Base-by-base conservation (phyloP, 805 yeast genomes). In the Candida awuae region DNA sequence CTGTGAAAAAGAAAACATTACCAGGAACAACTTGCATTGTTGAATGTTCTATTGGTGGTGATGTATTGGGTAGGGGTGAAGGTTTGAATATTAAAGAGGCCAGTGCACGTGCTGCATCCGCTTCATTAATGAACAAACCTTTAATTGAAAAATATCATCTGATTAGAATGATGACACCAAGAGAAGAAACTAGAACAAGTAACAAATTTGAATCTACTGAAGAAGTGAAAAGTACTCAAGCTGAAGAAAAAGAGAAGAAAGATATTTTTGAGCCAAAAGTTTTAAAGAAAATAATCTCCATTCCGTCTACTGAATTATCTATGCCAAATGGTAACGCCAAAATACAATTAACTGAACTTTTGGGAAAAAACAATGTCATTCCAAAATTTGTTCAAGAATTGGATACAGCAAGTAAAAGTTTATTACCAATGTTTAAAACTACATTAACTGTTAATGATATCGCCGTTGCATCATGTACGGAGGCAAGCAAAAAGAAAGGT, bases 61-160 rank as follows among this genome's bases (percentile, higher is more conserved):
- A 79, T 16, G 64, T 74, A 4, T 63, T 90, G 18, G 95, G 95
- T 0, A 60, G 58, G 4, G 97, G 96, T 4, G 63, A 59, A 6
- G 97, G 84, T 2, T 67, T 71, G 18, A 80, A 75, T 45, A 64
- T 68, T 4, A 84, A 82, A 55, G 80, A 76, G 21, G 97, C 97
- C 0, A 92, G 95, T 0, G 58, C 75, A 17, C 66, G 80, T 39
- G 96, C 97, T 0, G 98, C 98, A 0, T 80, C 80, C 78, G 65
- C 67, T 37, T 95, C 90, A 0, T 62, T 90, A 33, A 59, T 63
- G 9, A 76, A 84, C 45, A 71, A 70, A 31, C 64, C 63, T 0
- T 41, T 75, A 22, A 65, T 86, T 34, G 88, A 81, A 44, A 79
- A 79, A 50, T 84, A 73, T 54, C 74, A 76, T 12, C 66, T 67